Conservation (phyloP, 2,329 filamentous ascomycete genomes). For the Fusarium dlaminii region DNA sequence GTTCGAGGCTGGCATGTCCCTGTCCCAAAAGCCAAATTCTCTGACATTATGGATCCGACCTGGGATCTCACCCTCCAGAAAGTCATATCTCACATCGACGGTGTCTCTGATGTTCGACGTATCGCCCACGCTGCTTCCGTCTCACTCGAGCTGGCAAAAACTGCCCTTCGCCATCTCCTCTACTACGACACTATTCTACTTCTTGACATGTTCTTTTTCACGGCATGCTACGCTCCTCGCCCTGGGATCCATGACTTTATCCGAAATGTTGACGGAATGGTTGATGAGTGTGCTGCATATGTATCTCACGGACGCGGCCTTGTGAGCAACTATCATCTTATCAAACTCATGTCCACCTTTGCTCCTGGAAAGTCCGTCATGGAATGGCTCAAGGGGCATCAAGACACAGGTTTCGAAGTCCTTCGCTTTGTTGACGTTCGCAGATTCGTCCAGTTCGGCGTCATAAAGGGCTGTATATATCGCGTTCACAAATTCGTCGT, state of each 20-base stretch:
- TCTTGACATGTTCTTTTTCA: conserved; percentile 94
- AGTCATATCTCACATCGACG: conserved; percentile 88
- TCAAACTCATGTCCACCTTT: conserved; percentile 87
- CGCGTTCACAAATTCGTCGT: conserved; percentile 92
- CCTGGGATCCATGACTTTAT: conserved; percentile 83
- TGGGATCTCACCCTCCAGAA: conserved; percentile 82
- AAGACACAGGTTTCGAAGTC: conserved; percentile 70
- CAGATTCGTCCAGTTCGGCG: conserved; percentile 91
- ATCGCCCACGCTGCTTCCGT: conserved; percentile 88
- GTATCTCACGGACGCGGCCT: conserved; percentile 65
- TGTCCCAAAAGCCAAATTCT: conserved; percentile 74
- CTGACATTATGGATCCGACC: conserved; percentile 70
- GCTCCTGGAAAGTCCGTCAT: conserved; percentile 84
- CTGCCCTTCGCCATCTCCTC: conserved; percentile 86
- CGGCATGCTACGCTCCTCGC: conserved; percentile 86
- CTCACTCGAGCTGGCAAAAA: conserved; percentile 84
- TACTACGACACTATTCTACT: conserved; percentile 93
- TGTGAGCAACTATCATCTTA: conserved; percentile 71
- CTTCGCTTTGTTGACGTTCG: conserved; percentile 85
- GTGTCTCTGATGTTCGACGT: conserved; percentile 86
- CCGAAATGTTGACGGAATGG: conserved; percentile 75
- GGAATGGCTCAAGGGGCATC: conserved; percentile 84
- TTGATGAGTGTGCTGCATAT: conserved; percentile 89
- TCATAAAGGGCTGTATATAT: conserved; percentile 95
- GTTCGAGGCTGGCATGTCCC: conserved; percentile 93